Percentiles rank a stretch among this genome's conserved stretches.
These are phyloP conservation scores for Silene noctiflora DNA, from an alignment of 179 eudicot species.

Conservation along the genomic window DNA sequence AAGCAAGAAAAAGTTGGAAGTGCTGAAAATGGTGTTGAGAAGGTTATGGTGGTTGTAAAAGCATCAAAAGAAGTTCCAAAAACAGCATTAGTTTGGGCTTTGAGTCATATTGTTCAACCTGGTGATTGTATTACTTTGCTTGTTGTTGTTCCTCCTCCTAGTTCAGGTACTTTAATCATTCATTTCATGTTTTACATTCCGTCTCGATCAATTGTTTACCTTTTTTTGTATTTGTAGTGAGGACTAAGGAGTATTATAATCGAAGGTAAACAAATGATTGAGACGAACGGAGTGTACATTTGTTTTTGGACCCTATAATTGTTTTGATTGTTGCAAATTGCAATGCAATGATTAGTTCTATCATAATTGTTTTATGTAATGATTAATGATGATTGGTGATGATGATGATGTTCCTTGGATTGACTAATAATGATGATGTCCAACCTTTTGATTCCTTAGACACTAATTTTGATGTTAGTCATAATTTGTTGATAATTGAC, in stretches of 20 bases:
- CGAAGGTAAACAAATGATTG: no score
- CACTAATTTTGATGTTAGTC: not conserved
- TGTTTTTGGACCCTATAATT: no score
- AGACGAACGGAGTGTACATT: no score
- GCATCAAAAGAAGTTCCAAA: conserved; percentile 88
- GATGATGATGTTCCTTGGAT: no score
- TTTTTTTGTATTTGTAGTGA: no score
- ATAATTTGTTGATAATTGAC: not conserved
- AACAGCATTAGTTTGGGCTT: conserved; percentile 86
- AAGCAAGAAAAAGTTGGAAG: conserved; percentile 28
- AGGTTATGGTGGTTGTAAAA: conserved; percentile 90
- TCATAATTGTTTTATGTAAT: no score
- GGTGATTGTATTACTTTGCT: conserved; percentile 86
- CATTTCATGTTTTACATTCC: not conserved
- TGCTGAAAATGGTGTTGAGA: conserved; percentile 45
- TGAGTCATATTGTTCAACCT: conserved; percentile 98
- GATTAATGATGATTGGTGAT: not conserved
- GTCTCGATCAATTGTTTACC: not conserved
- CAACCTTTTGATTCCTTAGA: not conserved
- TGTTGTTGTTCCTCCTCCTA: conserved; percentile 74
- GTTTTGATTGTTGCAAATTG: no score
- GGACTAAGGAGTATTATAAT: no score
- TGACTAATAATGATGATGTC: not conserved
- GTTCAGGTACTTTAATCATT: conserved; percentile 34
- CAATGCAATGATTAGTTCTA: not conserved